These are phyloP conservation scores for Lipomyces anomalus DNA, from an alignment of 805 yeast species.

Conservation along the genomic window DNA sequence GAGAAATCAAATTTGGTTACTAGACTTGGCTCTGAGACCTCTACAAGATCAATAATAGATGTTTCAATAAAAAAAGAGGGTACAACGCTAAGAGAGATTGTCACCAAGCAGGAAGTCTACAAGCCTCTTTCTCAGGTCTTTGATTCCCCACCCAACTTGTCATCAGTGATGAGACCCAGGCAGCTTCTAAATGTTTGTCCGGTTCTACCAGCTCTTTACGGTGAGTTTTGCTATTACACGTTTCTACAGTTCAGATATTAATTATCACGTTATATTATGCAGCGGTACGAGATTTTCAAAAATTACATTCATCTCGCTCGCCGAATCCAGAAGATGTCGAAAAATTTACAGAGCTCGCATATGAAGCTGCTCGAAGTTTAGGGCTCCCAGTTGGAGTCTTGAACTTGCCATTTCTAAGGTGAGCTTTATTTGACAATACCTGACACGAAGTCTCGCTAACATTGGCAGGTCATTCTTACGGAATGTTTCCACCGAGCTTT, in stretches of 20 bases:
- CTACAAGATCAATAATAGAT: conserved; percentile 40
- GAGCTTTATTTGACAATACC: not conserved
- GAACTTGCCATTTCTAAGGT: conserved; percentile 33
- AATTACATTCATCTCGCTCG: too few relatives aligned
- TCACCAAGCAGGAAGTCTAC: conserved; percentile 26
- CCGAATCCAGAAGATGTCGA: conserved; percentile 1
- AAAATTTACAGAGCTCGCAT: conserved; percentile 9
- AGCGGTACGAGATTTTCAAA: not conserved
- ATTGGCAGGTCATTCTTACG: conserved; percentile 31
- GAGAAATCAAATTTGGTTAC: conserved; percentile 47
- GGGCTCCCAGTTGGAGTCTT: conserved; percentile 45
- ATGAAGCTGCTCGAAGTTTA: conserved; percentile 29
- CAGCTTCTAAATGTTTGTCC: conserved; percentile 47
- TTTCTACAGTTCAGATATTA: not conserved
- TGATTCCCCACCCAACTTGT: not conserved
- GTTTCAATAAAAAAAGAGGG: conserved; percentile 30
- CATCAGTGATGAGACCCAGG: conserved; percentile 25
- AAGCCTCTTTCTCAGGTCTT: conserved; percentile 21
- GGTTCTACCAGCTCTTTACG: conserved; percentile 42
- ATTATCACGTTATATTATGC: not conserved
- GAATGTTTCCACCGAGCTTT: conserved; percentile 49
- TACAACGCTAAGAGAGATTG: conserved; percentile 31
- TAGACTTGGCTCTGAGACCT: conserved; percentile 44
- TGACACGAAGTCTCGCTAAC: not conserved
- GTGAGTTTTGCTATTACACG: conserved; percentile 2